Conservation (phyloP, 441 rosid genomes). For the Pelargonium myrrhifolium region DNA sequence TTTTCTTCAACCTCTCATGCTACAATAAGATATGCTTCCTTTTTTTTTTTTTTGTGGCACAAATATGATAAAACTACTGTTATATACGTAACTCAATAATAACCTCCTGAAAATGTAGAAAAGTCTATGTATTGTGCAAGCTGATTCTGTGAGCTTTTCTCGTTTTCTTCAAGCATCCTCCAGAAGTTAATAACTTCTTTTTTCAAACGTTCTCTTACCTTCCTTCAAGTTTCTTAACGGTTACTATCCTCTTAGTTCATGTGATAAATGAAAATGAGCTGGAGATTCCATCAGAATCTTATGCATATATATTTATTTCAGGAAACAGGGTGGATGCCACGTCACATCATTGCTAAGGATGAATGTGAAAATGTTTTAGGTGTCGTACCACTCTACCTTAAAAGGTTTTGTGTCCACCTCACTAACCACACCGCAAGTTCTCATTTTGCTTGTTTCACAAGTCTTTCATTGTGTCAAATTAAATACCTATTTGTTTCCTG, state of each 20-base stretch:
- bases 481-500: slow-evolving; percentile 6
- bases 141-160: background rate
- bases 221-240: background rate
- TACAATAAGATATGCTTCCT: background rate
- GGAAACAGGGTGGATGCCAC: slow-evolving; percentile 92
- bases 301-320: slow-evolving; percentile 24
- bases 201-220: background rate
- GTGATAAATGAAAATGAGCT: background rate
- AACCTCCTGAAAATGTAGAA: too few relatives aligned
- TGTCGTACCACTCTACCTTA: slow-evolving; percentile 87
- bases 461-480: slow-evolving; percentile 14
- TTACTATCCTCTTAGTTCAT: background rate
- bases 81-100: background rate
- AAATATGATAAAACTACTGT: background rate
- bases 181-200: background rate
- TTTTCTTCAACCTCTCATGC: background rate
- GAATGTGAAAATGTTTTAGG: slow-evolving; percentile 57
- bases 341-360: slow-evolving; percentile 79
- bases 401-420: slow-evolving; percentile 50
- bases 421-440: slow-evolving; percentile 16
- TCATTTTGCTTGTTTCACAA: slow-evolving; percentile 16
- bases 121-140: background rate
- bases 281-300: slow-evolving; percentile 7
- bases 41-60: background rate
- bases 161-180: background rate